Conservation (phyloP, 1,139 yeast species). For the Blastobotrys arbuscula region DNA sequence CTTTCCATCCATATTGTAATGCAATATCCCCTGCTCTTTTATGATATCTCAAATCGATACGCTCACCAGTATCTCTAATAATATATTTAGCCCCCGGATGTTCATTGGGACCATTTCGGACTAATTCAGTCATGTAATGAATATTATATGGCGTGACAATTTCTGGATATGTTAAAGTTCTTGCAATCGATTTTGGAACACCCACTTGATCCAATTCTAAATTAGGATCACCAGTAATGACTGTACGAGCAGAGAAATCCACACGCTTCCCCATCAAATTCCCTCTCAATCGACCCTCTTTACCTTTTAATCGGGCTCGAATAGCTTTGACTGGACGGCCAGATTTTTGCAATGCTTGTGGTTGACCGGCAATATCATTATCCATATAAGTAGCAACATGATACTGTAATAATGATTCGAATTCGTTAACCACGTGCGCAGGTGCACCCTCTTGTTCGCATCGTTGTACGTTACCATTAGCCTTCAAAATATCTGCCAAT, state of each 20-base stretch:
- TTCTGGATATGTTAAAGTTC: slow-evolving; percentile 93
- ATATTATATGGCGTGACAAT: slow-evolving; percentile 96
- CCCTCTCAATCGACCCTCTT: slow-evolving; percentile 98
- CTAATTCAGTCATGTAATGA: slow-evolving; percentile 84
- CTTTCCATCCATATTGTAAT: slow-evolving; percentile 97
- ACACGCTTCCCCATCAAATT: slow-evolving; percentile 99
- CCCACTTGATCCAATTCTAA: slow-evolving; percentile 97
- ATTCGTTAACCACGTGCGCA: slow-evolving; percentile 94
- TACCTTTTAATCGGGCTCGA: slow-evolving; percentile 98
- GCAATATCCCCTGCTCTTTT: slow-evolving; percentile 98
- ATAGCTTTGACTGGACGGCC: slow-evolving; percentile 98
- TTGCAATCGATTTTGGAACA: slow-evolving; percentile 94
- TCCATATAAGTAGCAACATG: slow-evolving; percentile 99
- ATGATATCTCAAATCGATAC: slow-evolving; percentile 93
- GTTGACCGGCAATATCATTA: slow-evolving; percentile 99
- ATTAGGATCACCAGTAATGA: slow-evolving; percentile 98
- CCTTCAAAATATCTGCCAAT: slow-evolving; percentile 93
- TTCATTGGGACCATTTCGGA: slow-evolving; percentile 97
- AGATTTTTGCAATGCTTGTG: slow-evolving; percentile 96
- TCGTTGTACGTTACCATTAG: slow-evolving; percentile 92
- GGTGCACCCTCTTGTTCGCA: slow-evolving; percentile 99
- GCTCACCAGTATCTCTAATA: slow-evolving; percentile 96
- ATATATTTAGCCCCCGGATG: slow-evolving; percentile 99
- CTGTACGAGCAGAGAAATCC: slow-evolving; percentile 98
- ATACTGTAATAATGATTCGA: slow-evolving; percentile 90